Base-by-base conservation (phyloP, 2,329 filamentous ascomycete species). In the Pseudocercospora fijiensis region DNA sequence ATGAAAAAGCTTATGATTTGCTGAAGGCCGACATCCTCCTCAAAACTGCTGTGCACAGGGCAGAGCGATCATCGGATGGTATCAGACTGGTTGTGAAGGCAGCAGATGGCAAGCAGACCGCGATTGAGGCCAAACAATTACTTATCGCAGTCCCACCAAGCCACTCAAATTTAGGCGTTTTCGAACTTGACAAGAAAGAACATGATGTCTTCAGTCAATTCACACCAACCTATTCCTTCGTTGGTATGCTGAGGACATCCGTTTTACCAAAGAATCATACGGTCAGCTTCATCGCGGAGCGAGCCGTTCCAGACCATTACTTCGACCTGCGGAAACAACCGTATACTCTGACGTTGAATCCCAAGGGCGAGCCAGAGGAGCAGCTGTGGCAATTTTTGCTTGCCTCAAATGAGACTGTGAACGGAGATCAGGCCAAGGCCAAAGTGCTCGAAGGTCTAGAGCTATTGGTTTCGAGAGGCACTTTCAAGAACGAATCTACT, bases 41-140 rank as follows among this genome's bases (percentile, higher is more conserved):
- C 1, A 60, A 24, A 4, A 63, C 57, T 9, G n/a, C 18, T n/a
- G 57, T 63, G 22, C 18, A 18, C 8, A 3, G 49, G 7, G 61
- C 57, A 8, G 52, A 49, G 41, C 49, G 61, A n/a, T 28, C 26
- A 28, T 16, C 47, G 9, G 10, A 60, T 3, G 27, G 57, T 20
- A 22, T 63, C 1, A 30, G 11, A 4, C n/a, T 63, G n/a, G 43
- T 60, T 11, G 57, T 63, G 1, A n/a, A 28, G 30, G 28, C 8
- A 16, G 16, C n/a, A 7, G 26, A 63, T 26, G 37, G 33, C 13
- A 49, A 10, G 18, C 33, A 49, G 45, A 60, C 26, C 9, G 47
- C 57, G 55, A 60, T 63, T 27, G 55, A 60, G 2, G 61, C 61
- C 3, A 63, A 60, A 27, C 41, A 60, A 3, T 51, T 63, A 10